phyloP scores from a whole-genome alignment of 805 yeast genomes.

The Ogataea polymorpha region DNA sequence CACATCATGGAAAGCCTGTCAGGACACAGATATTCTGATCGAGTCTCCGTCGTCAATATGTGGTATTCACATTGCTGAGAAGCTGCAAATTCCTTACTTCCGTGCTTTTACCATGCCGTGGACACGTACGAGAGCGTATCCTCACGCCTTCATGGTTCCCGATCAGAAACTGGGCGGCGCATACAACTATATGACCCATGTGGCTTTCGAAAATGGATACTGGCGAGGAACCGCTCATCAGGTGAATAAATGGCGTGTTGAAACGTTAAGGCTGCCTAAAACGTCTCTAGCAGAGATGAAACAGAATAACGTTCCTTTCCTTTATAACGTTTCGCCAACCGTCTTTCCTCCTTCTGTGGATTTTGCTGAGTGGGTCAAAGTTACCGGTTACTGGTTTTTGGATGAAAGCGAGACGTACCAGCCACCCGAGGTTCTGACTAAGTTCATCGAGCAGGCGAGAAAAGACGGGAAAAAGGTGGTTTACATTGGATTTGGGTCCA shows the following conservation, averaged over 20 bases:
- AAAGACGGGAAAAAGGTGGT: conserved; percentile 65
- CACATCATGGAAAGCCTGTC: conserved; percentile 86
- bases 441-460: conserved; percentile 63
- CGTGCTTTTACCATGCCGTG: conserved; percentile 98
- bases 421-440: conserved; percentile 57
- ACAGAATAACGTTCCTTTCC: conserved; percentile 78
- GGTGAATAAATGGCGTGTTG: conserved; percentile 83
- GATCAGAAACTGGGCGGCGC: conserved; percentile 92
- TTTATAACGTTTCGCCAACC: conserved; percentile 84
- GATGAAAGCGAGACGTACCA: conserved; percentile 48
- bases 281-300: conserved; percentile 71
- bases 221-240: conserved; percentile 92
- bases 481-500: conserved; percentile 94
- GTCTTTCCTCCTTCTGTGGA: conserved; percentile 92
- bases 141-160: conserved; percentile 94
- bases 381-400: conserved; percentile 94
- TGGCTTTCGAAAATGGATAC: conserved; percentile 85
- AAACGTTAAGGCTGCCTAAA: conserved; percentile 57
- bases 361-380: conserved; percentile 92
- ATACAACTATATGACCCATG: conserved; percentile 88
- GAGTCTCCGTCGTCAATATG: conserved; percentile 98
- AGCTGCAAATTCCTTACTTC: conserved; percentile 82
- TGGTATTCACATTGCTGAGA: conserved; percentile 94
- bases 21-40: conserved; percentile 74
- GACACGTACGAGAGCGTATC: conserved; percentile 94